Evolutionary conservation across 345 rosid genomes (phyloP), one percentile per base, ranked within the genome.

Genomic region (Heritiera fomes): DNA sequence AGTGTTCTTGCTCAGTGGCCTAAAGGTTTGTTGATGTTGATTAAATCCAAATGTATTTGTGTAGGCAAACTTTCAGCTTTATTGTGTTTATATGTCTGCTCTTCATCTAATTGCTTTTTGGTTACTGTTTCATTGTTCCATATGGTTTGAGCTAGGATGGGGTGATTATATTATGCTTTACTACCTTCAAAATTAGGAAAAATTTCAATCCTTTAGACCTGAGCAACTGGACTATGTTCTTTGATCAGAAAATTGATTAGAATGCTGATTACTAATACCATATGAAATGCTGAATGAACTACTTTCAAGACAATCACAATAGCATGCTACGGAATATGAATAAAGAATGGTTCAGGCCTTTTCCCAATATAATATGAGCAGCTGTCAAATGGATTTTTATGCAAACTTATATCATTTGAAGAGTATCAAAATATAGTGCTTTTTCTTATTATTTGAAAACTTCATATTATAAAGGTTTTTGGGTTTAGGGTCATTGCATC

Each of bases 1-100:
- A 91, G 87, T 83, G 76, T 96, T 77, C 91, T 96, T 68, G 89
- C 99, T 86, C 91, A 94, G 55, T 96, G 98, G 99, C 99, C 99
- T 45, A 90, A 88, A 92, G 99, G 99, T 96, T 30, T 77, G 86
- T 80, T 7, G 60, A 20, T 53, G 60, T 73, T 75, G 59, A 59
- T 77, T 74, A 6, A 14, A 59, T 75, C 20, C 71, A 75, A 45
- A 18, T 55, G 34, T 13, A 56, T 75, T 67, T 45, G 2, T 65
- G 50, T 40, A 1, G 34, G 58, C 15, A 65, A 76, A n/a, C 38
- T 65, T 38, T 64, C 56, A 14, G 17, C 62, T 47, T 59, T 8
- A 7, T 59, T 46, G 8, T 20, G 12, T n/a, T 70, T 47, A 13
- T 71, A 41, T 28, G 17, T 45, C 32, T 75, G 56, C 55, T 53